These are phyloP conservation scores for Kockovaella imperatae DNA, from an alignment of 768 basidiomycete genomes.

Conservation along the genomic window DNA sequence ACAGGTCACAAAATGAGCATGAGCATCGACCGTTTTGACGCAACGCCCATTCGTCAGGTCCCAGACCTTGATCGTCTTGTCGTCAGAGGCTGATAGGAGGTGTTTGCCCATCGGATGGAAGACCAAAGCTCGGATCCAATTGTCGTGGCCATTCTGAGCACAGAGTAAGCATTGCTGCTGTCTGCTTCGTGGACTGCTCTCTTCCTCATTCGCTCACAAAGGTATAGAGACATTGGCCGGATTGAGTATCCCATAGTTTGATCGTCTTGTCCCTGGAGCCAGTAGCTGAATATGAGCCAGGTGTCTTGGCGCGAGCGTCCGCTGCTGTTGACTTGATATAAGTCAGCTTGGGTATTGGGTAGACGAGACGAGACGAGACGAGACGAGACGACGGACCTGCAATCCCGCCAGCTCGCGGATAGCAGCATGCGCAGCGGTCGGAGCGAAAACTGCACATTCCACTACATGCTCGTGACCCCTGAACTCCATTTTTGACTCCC, in stretches of 20 bases:
- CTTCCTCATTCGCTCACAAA: slow-evolving; percentile 50
- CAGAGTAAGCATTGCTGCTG: slow-evolving; percentile 1
- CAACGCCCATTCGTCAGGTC: slow-evolving; percentile 78
- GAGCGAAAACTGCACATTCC: slow-evolving; percentile 73
- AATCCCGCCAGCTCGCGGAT: slow-evolving; percentile 70
- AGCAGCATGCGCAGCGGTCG: slow-evolving; percentile 62
- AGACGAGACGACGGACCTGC: slow-evolving; percentile 51
- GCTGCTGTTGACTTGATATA: slow-evolving; percentile 43
- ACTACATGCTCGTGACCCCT: slow-evolving; percentile 82
- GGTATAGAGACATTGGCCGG: slow-evolving; percentile 70
- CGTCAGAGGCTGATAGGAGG: slow-evolving; percentile 83
- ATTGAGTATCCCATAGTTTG: slow-evolving; percentile 79
- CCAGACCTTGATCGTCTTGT: slow-evolving; percentile 86
- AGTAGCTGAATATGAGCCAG: slow-evolving; percentile 61
- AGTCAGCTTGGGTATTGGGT: background rate
- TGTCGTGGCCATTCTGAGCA: slow-evolving; percentile 55
- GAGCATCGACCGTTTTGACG: slow-evolving; percentile 78
- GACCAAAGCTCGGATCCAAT: slow-evolving; percentile 78
- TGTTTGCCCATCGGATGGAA: slow-evolving; percentile 88
- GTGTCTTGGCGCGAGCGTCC: slow-evolving; percentile 46
- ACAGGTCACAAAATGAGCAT: slow-evolving; percentile 72
- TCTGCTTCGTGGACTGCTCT: slow-evolving; percentile 7
- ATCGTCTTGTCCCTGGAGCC: slow-evolving; percentile 87
- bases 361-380: too few relatives aligned
- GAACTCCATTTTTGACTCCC: slow-evolving; percentile 71